Base-by-base conservation (phyloP, 75 land plant species). In the Picea sitchensis region DNA sequence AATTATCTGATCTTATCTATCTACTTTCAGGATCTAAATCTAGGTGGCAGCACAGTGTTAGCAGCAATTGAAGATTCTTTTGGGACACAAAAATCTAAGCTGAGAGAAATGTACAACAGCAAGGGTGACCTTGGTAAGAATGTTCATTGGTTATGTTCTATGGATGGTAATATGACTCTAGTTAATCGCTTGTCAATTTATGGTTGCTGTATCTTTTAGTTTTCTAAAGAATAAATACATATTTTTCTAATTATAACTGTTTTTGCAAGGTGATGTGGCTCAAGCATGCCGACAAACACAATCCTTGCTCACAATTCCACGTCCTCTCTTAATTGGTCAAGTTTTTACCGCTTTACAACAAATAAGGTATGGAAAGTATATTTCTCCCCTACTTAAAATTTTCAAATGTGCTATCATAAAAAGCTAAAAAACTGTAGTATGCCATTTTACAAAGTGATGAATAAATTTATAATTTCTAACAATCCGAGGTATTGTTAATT, bases 231-330 rank as follows among this genome's bases (percentile, higher is more conserved):
- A 21, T 15, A 79, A 54, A 14, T n/a, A 26, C 2, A 13, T 71
- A 2, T 51, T 51, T 17, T 75, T 44, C 20, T 79, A 47, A 69
- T 75, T 57, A 4, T 58, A 9, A 31, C 56, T 51, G 56, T 12
- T 51, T 73, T 78, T 18, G 44, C 11, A 76, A 96, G 98, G 99
- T 90, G 99, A 96, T 83, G 99, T 96, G 80, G 99, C 99, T 78
- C 95, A 95, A 87, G 84, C 80, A 47, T 95, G 93, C 77, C 90
- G 95, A n/a, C 93, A 93, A 77, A 95, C 90, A 65, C 99, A 96
- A 74, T 87, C 90, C 26, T 79, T 96, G 73, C 91, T 96, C 54
- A 85, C 82, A 60, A 82, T 87, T 78, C 98, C 95, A 54, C 80
- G 83, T 15, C 84, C 90, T 14, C 92, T 96, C 65, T 81, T 85